Evolutionary conservation across 2,329 filamentous ascomycete species (phyloP), one percentile per base, ranked within the genome.

Genomic region (Graphilbum sp.): DNA sequence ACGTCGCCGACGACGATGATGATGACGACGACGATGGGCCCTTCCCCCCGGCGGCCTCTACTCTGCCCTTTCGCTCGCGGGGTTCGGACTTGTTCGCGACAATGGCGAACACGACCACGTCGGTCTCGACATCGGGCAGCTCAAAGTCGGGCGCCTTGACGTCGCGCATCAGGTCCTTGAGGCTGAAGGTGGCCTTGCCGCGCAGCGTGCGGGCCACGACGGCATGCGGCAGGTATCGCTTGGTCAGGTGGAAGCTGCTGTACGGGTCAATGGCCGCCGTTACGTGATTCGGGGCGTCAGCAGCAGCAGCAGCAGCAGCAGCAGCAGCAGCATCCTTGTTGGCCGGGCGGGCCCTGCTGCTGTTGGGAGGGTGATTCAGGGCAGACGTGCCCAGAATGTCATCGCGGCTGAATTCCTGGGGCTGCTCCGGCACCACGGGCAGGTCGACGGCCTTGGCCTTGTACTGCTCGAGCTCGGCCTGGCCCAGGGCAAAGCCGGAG

Each of bases 51-150:
- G n/a, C n/a, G n/a, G n/a, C n/a, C n/a, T n/a, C n/a, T n/a, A n/a
- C n/a, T 12, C 16, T 32, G 30, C 30, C 13, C 30, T 32, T 32
- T 4, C 16, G 30, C 30, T 32, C n/a, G n/a, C 16, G n/a, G 0
- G 90, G 86, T 1, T 80, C 75, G 0, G 90, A 94, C 55, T 96
- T 96, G 32, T 77, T 81, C 7, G 84, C 85, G 18, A 98, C 71
- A 41, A 95, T 78, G 9, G 75, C 90, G 50, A 96, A 78, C 2
- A 96, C 72, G 8, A 98, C 85, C 50, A 87, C 81, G 54, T 98
- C 88, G 38, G 81, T 75, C 50, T 95, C 85, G 37, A 86, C 66
- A 42, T 80, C 75, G 0, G 92, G 87, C 0, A 88, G 69, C 27
- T 81, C 72, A 53, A 83, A 98, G 24, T 81, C 69, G 0, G 90